Evolutionary conservation across 2,329 filamentous ascomycete genomes (phyloP).

Genomic region (Leptographium radiaticola): DNA sequence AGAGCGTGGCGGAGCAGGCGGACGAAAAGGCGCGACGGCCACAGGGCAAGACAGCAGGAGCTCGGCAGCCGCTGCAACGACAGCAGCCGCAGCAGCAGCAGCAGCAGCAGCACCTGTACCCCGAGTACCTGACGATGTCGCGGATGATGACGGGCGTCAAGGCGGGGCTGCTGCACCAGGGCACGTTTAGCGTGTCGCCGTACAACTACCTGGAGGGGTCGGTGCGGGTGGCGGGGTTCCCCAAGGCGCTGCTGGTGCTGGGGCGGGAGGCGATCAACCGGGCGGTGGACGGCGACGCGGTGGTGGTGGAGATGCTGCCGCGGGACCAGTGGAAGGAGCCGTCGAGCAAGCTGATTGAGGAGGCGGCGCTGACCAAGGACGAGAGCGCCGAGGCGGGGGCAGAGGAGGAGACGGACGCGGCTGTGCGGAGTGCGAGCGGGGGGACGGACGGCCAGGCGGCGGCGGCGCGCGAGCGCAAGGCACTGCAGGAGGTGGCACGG

Average conservation of each 20-base stretch:
- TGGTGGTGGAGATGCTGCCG: slow-evolving; percentile 84
- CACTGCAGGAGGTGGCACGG: slow-evolving; percentile 83
- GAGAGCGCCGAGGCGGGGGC: slow-evolving; percentile 62
- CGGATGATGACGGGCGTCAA: slow-evolving; percentile 92
- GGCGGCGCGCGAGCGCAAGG: slow-evolving; percentile 50
- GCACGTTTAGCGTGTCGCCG: slow-evolving; percentile 87
- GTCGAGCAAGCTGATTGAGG: slow-evolving; percentile 90
- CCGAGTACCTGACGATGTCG: slow-evolving; percentile 79
- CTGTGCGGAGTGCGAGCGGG: not conserved
- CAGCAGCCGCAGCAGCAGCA: slow-evolving; percentile 21
- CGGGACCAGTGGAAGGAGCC: slow-evolving; percentile 96
- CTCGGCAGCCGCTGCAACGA: no score
- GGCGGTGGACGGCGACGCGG: slow-evolving; percentile 79
- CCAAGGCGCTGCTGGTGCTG: slow-evolving; percentile 75
- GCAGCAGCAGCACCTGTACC: slow-evolving; percentile 60
- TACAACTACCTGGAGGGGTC: slow-evolving; percentile 97
- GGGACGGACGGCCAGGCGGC: not conserved
- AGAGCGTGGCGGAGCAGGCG: slow-evolving; percentile 43
- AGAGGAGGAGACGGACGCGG: slow-evolving; percentile 23
- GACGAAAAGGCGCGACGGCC: slow-evolving; percentile 20
- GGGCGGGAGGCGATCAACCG: slow-evolving; percentile 95
- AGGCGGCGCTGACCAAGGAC: slow-evolving; percentile 81
- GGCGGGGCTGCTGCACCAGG: slow-evolving; percentile 79
- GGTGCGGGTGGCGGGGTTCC: slow-evolving; percentile 79
- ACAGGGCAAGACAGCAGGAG: not conserved